Conservation (phyloP, 495 filamentous ascomycete genomes). For the Cercophora sp. region DNA sequence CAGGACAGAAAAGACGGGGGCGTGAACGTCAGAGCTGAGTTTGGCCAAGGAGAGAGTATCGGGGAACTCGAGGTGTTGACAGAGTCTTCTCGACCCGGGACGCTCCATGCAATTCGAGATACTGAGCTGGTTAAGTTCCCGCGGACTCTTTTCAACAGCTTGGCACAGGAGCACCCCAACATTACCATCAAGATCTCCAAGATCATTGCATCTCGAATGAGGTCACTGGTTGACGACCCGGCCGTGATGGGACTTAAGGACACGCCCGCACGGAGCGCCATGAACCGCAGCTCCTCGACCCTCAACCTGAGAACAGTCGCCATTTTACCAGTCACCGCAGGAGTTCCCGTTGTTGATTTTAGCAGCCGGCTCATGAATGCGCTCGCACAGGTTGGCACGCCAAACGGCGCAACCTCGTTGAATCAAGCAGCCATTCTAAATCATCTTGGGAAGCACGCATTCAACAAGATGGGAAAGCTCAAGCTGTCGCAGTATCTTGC, state of each 20-base stretch:
- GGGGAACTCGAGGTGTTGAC: slow-evolving; percentile 97
- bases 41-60: slow-evolving; percentile 94
- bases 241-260: slow-evolving; percentile 39
- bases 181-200: slow-evolving; percentile 99
- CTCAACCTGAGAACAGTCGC: slow-evolving; percentile 91
- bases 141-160: slow-evolving; percentile 92
- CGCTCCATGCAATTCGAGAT: slow-evolving; percentile 91
- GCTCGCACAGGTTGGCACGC: slow-evolving; percentile 78
- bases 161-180: slow-evolving; percentile 93
- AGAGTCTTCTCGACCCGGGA: slow-evolving; percentile 81
- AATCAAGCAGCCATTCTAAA: slow-evolving; percentile 93
- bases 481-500: slow-evolving; percentile 95
- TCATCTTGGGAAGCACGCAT: slow-evolving; percentile 91
- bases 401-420: slow-evolving; percentile 84
- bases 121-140: slow-evolving; percentile 96
- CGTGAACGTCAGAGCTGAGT: slow-evolving; percentile 89
- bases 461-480: slow-evolving; percentile 94
- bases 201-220: slow-evolving; percentile 94
- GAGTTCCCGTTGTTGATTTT: slow-evolving; percentile 93
- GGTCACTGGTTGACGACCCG: slow-evolving; percentile 78
- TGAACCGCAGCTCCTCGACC: slow-evolving; percentile 69
- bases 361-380: slow-evolving; percentile 84
- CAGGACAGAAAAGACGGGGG: slow-evolving; percentile 72
- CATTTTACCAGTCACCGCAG: slow-evolving; percentile 83
- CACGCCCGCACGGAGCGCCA: slow-evolving; percentile 56